Percentiles rank a stretch among this genome's conserved stretches.
phyloP scores from a whole-genome alignment of 129 eudicot species.

The Helianthus annuus region HanXRQr2.0-SUNRISE NC_035442.2:23421993-23422492 shows the following conservation, averaged over 20 bases:
- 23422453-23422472: conserved; percentile 21
- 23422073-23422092: not conserved
- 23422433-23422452: conserved; percentile 30
- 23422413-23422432: conserved; percentile 17
- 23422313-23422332: not conserved
- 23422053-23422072: not conserved
- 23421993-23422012: not conserved
- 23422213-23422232: not conserved
- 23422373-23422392: conserved; percentile 19
- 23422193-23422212: not conserved
- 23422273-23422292: not conserved
- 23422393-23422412: not conserved
- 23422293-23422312: not conserved
- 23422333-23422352: conserved; percentile 18
- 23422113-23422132: too few species aligned
- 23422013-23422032: not conserved
- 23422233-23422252: conserved; percentile 2
- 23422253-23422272: not conserved
- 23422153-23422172: too few species aligned
- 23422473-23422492: conserved; percentile 13
- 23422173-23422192: too few species aligned
- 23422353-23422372: conserved; percentile 9
- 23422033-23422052: not conserved
- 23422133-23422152: too few species aligned
- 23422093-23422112: too few species aligned